Evolutionary conservation across 306 rosid genomes (phyloP), one percentile per base, ranked within the genome.

Genomic region (Cucurbita ficifolia): DNA sequence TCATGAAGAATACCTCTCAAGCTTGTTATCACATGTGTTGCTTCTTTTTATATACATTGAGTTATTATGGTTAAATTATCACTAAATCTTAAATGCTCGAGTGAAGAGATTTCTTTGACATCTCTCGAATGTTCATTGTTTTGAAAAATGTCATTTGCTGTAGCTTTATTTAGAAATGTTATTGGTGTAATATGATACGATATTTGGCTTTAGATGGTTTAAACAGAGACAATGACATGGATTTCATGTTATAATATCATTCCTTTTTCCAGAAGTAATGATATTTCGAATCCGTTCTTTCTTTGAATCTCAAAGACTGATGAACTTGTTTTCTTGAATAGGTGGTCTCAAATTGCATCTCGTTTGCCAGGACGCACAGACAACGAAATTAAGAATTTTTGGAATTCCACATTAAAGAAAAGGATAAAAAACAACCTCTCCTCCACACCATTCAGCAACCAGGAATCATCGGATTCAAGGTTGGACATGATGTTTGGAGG

Each of bases 261-360:
- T 29, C 33, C 33, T 29, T 29, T 3, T 29, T 29, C 33, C 33
- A 29, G 33, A 29, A 29, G 33, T n/a, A 63, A 21, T 4, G 18
- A n/a, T 48, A 35, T 16, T 61, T 29, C 35, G 70, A 43, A 38
- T 63, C 6, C 19, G n/a, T 63, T 39, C 8, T 63, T 40, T 68
- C 6, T 68, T 68, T 48, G 42, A 22, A 48, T 70, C 55, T 50
- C 9, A 18, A 18, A 48, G 24, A 49, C 24, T 10, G 17, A 50
- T 16, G 40, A n/a, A 14, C 10, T 10, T 48, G 17, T 46, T 68
- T 10, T 70, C 21, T 24, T 38, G 83, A 89, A 76, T 63, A 93
- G 98, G 82, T 93, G 98, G 98, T 93, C 98, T 76, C 98, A 93
- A 64, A 93, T 93, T 51, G 98, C 98, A 2, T 92, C 97, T 53